A percentile compares a stretch with the other conserved stretches of the same genome.
phyloP scores from a whole-genome alignment of 768 basidiomycete species.

The Lactifluus hygrophoroides region DNA sequence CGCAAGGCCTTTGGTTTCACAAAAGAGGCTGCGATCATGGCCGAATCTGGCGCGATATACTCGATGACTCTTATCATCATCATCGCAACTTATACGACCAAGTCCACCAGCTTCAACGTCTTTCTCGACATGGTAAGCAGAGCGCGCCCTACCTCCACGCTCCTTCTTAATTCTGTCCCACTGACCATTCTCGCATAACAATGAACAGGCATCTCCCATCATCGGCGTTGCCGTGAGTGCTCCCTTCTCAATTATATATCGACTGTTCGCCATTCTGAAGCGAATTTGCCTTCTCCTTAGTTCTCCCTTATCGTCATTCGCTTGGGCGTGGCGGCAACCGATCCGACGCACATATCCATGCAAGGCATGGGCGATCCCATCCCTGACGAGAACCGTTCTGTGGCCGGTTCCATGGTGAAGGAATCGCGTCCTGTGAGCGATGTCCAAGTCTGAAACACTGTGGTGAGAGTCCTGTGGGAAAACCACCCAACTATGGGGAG shows the following conservation, averaged over 20 bases:
- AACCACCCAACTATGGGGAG: too few relatives aligned
- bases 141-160: neutral
- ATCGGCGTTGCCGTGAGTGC: constrained; percentile 15
- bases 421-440: constrained; percentile 1
- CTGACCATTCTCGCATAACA: neutral
- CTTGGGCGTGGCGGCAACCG: neutral
- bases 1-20: constrained; percentile 11
- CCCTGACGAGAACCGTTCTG: constrained; percentile 7
- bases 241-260: neutral
- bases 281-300: neutral
- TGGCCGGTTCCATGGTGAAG: constrained; percentile 9
- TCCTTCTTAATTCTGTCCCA: neutral
- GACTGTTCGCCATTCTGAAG: neutral
- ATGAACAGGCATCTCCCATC: constrained; percentile 8
- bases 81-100: constrained; percentile 7
- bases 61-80: constrained; percentile 7
- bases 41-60: constrained; percentile 17
- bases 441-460: too few relatives aligned
- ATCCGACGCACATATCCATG: constrained; percentile 17
- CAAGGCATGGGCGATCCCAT: constrained; percentile 1
- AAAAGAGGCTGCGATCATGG: constrained; percentile 10
- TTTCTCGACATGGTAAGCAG: constrained; percentile 16
- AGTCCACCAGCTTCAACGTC: constrained; percentile 15
- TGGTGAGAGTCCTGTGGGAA: neutral
- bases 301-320: constrained; percentile 13